These are phyloP conservation scores for Beta lomatogona DNA, from an alignment of 179 eudicot genomes.

Conservation along the genomic window DNA sequence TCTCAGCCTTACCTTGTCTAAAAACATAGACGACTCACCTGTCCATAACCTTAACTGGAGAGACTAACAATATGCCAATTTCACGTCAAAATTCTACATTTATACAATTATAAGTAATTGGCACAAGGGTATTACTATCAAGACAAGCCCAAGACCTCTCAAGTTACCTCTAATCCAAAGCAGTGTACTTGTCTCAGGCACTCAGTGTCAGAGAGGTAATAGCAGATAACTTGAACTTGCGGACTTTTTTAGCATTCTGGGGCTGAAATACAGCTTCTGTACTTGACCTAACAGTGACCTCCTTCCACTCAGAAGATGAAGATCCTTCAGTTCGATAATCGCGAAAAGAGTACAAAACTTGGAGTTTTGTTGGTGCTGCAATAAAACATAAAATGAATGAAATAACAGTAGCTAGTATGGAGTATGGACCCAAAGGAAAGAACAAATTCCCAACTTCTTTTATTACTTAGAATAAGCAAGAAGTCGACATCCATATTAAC, in stretches of 20 bases:
- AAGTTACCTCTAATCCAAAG: constrained; percentile 13
- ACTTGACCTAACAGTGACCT: constrained; percentile 71
- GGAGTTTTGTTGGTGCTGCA: constrained; percentile 86
- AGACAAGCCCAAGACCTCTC: background rate
- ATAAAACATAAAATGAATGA: constrained; percentile 7
- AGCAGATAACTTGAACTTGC: constrained; percentile 73
- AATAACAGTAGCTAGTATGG: background rate
- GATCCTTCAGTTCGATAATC: constrained; percentile 79
- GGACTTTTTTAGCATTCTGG: constrained; percentile 49
- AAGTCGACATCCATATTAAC: background rate
- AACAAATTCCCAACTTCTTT: background rate
- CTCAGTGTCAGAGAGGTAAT: constrained; percentile 68
- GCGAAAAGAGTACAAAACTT: constrained; percentile 67
- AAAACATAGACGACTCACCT: background rate
- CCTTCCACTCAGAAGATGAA: constrained; percentile 72
- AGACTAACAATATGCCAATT: background rate
- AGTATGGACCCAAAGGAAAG: background rate
- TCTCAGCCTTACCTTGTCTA: background rate
- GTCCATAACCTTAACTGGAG: background rate
- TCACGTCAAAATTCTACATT: background rate
- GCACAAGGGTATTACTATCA: background rate
- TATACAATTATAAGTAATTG: background rate
- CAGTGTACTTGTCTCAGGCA: constrained; percentile 48
- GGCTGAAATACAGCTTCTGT: constrained; percentile 74
- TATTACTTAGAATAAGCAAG: background rate